These are phyloP conservation scores for Coleophoma crateriformis DNA, from an alignment of 2,329 filamentous ascomycete species.

Conservation along the genomic window DNA sequence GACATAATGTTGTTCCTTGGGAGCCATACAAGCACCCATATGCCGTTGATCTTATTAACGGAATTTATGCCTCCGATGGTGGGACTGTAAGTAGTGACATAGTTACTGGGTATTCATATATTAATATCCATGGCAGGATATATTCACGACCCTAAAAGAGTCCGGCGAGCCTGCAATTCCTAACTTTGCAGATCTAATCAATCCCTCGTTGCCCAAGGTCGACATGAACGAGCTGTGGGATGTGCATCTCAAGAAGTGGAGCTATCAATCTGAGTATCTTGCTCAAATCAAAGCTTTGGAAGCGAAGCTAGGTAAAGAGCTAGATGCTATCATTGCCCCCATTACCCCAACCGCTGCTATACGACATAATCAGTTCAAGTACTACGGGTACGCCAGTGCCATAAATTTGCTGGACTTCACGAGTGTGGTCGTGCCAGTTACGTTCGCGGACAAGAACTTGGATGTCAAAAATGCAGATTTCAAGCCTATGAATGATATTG, in stretches of 20 bases:
- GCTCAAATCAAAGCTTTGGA: conserved; percentile 24
- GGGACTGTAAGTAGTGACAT: conserved; percentile 3
- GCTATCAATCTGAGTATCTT: conserved; percentile 26
- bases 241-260: conserved; percentile 18
- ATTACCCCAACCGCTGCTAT: conserved; percentile 26
- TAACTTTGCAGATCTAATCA: conserved; percentile 20
- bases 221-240: conserved; percentile 19
- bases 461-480: conserved; percentile 23
- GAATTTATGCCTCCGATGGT: conserved; percentile 22
- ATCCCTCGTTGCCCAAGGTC: conserved; percentile 11
- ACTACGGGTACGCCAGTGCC: conserved; percentile 17
- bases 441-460: conserved; percentile 31
- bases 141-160: conserved; percentile 12
- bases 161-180: conserved; percentile 31
- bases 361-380: conserved; percentile 19
- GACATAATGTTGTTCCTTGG: conserved; percentile 29
- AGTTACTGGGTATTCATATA: neutral
- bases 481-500: conserved; percentile 14
- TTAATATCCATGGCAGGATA: conserved; percentile 2
- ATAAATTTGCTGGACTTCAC: conserved; percentile 25
- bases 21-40: conserved; percentile 26
- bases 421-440: conserved; percentile 36
- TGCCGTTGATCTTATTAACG: conserved; percentile 17
- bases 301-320: conserved; percentile 18
- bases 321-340: conserved; percentile 28